Evolutionary conservation across 495 filamentous ascomycete species (phyloP), one percentile per base, ranked within the genome.

Genomic region (Neurospora sp.): DNA sequence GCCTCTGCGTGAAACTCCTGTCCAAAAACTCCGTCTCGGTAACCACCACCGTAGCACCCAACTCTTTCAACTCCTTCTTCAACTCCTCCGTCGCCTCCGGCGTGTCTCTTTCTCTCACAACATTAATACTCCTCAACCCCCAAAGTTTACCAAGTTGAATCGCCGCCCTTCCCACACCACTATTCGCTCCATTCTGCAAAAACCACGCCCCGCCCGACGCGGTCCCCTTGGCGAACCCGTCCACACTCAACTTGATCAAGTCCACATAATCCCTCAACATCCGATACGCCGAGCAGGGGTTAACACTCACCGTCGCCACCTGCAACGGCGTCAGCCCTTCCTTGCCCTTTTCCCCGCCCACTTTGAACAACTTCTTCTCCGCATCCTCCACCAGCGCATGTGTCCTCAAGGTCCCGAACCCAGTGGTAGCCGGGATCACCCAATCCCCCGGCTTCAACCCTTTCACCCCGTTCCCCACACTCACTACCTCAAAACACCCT

Each of bases 181-280:
- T 90, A 78, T 99, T 99, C 9, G 96, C 96, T 3, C 96, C 96
- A 76, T 99, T 99, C 84, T 99, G 96, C 44, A 98, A 85, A 73
- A 97, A 91, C 96, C 96, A 99, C 41, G 92, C 88, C 70, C 90
- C 88, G 71, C 71, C n/a, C 76, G 31, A 35, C 31, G 70, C 44
- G 44, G 74, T 31, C 48, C 75, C 74, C 53, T 75, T 39, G 6
- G 53, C 22, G 27, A 75, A 80, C 41, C 71, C 76, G 87, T 80
- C 81, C 17, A 82, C 72, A 38, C 75, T 77, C 37, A 73, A 35
- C 20, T 61, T 74, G 42, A 81, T 74, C 87, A 76, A 81, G 8
- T 86, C 80, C 53, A 88, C 90, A 78, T 94, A 97, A 79, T 96
- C 94, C 72, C 88, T 89, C 73, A 99, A 85, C 93, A 98, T 95